Evolutionary conservation across 2,329 filamentous ascomycete species (phyloP), one percentile per base, ranked within the genome.

Genomic region (Berkeleyomyces basicola): DNA sequence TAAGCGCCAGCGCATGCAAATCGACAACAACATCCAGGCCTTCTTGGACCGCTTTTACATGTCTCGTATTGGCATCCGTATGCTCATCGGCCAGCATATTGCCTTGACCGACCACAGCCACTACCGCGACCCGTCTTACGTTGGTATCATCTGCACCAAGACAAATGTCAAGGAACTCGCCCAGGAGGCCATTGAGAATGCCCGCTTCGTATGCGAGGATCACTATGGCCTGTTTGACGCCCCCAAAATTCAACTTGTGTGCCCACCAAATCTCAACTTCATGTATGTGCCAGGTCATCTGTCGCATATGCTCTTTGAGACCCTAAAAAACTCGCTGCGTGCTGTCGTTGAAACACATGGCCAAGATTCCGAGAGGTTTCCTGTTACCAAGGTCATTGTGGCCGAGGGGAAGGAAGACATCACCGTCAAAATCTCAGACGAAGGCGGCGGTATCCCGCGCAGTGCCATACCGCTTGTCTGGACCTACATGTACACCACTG

Each of bases 401-500:
- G 93, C 93, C 40, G 92, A 99, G 74, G 93, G 93, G 64, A 92
- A 93, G 72, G 93, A 99, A 75, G 93, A 99, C 70, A 99, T 99
- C 70, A 99, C 93, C 4, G 96, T 99, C 78, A 99, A 99, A 76
- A 87, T 99, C 69, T 89, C 87, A 3, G 93, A 99, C 72, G 93
- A 99, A 75, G 93, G 93, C 64, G 93, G 93, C 67, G 93, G 93
- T 66, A 97, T 99, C 61, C 90, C 93, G 0, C 80, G 93, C 69
- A 95, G 88, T 69, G 83, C 90, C 61, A 97, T 99, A 67, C 93
- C 93, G 4, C 80, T 99, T 11, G 93, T 97, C n/a, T 99, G 93
- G 93, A 99, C 93, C 10, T 99, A 99, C 74, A 99, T 97, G 93
- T 99, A 99, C 74, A 99, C 93, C 43, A 99, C 93, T 1, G 93